Base-by-base conservation (phyloP, 2,329 filamentous ascomycete species). In the Lecanosticta acicola region DNA sequence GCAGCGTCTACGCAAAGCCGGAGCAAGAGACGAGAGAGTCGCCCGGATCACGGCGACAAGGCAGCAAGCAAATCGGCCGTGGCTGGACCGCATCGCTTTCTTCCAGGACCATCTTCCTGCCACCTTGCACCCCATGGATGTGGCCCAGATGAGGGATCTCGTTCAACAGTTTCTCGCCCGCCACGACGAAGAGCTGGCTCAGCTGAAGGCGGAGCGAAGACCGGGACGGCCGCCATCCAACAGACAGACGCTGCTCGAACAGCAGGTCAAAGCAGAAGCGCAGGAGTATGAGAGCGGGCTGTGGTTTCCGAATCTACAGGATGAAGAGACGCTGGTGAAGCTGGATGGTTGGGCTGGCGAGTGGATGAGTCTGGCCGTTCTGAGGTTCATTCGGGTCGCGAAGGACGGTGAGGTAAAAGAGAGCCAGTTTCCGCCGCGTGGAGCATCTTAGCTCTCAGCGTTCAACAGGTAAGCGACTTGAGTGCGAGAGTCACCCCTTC, bases 211-310 rank as follows among this genome's bases (percentile, higher is more conserved):
- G 57, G 72, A 80, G 20, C 80, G 87, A 8, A 80, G 91, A 36
- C 75, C 88, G 18, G 91, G 91, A 13, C 78, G 91, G 42, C 89
- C 91, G 7, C 76, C 88, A 14, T 86, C 77, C 60, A 80, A 81
- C 17, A 83, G 80, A 49, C 88, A 96, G 65, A 86, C 90, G 55
- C 71, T 87, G 16, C 71, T 97, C 32, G 83, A 81, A 64, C 76
- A 87, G 59, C 84, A 81, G 54, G 82, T 86, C 44, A 75, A 78
- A 11, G 71, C 71, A 1, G 84, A 96, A 53, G 75, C 84, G 61
- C 84, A 84, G 57, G 93, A 98, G 71, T 87, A 86, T 55, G 78
- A 83, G 53, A 81, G 81, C 43, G 93, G 93, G 0, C 94, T 95
- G 61, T 85, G 86, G 87, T 67, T 94, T 33, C 90, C 91, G 0